Evolutionary conservation across 352 stramenopile genomes (phyloP), one percentile per base, ranked within the genome.

Genomic region (Phytopythium montanum): DNA sequence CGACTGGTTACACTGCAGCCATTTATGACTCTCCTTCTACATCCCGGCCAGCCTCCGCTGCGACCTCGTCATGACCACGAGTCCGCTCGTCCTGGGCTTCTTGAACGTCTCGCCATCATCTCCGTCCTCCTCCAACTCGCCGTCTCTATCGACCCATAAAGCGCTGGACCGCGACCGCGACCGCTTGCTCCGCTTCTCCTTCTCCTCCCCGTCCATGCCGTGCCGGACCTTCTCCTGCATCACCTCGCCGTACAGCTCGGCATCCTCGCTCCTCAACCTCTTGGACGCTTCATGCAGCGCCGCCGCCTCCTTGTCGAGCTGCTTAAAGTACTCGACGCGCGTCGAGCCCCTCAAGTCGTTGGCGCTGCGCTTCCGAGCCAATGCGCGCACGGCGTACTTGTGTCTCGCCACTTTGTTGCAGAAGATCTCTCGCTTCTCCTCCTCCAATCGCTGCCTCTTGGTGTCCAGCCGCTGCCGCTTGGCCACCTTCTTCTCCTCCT

Each of bases 261-360:
- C 23, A n/a, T 69, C 60, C 34, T 65, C 12, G 0, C 41, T 16
- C 54, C 64, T 60, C 0, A 75, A 64, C 31, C 64, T 8, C n/a
- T 62, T 61, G 0, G 57, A 33, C 29, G 61, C 53, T 7, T 57
- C 36, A 2, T 55, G 25, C 9, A 75, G 34, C 16, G 55, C 61
- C 54, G 64, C 58, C 50, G 62, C 54, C 28, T 75, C 68, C 25
- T 58, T 72, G 4, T 56, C 28, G 12, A 76, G 51, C 49, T 73
- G 62, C 49, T 69, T 46, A 26, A 71, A 53, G 44, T 76, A 76
- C 36, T 71, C 69, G 18, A 64, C 36, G 31, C 59, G 61, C 16
- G 62, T 60, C 56, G 56, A 61, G n/a, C 56, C 56, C 19, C 56
- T 33, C 63, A 73, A 41, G 62, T 73, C 36, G 28, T 51, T 58